Percentiles rank a stretch among this genome's conserved stretches.
Evolutionary conservation across 495 filamentous ascomycete species (phyloP).

Genomic region (Tuber brumale): DNA sequence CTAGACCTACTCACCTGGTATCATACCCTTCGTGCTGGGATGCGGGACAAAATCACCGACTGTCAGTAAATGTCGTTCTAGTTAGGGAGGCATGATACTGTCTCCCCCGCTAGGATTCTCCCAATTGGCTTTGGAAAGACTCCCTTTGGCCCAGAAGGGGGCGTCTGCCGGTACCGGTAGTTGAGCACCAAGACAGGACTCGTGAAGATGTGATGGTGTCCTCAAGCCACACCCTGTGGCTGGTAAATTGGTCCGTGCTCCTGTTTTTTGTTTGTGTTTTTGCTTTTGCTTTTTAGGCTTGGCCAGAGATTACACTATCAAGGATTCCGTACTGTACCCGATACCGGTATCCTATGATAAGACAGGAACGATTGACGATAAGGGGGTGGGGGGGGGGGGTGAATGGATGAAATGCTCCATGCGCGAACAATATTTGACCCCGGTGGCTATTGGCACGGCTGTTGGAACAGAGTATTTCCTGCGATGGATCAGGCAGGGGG

Average conservation of each 20-base stretch:
- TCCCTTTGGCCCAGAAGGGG: not conserved
- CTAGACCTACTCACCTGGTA: not conserved
- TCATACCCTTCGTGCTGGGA: not conserved
- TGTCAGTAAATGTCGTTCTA: not conserved
- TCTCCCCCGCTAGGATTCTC: not conserved
- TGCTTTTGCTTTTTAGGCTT: not conserved
- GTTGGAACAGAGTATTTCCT: not conserved
- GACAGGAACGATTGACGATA: not conserved
- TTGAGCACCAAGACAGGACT: not conserved
- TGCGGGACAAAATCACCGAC: not conserved
- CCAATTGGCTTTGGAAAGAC: not conserved
- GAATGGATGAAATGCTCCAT: slow-evolving; percentile 1
- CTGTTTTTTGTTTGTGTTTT: not conserved
- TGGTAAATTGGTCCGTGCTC: not conserved
- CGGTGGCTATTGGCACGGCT: not conserved
- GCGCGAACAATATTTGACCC: not conserved
- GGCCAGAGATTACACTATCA: not conserved
- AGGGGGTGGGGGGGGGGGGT: not conserved
- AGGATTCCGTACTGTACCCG: slow-evolving; percentile 1
- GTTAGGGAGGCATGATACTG: not conserved
- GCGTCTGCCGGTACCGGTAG: not conserved
- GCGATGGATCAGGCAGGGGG: not conserved
- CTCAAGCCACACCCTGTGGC: not conserved
- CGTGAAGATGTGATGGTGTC: not conserved
- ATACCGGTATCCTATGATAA: not conserved